A percentile compares a stretch with the other conserved stretches of the same genome.
Conservation (phyloP, 1,139 yeast species). For the Candida buenavistaensis region DNA sequence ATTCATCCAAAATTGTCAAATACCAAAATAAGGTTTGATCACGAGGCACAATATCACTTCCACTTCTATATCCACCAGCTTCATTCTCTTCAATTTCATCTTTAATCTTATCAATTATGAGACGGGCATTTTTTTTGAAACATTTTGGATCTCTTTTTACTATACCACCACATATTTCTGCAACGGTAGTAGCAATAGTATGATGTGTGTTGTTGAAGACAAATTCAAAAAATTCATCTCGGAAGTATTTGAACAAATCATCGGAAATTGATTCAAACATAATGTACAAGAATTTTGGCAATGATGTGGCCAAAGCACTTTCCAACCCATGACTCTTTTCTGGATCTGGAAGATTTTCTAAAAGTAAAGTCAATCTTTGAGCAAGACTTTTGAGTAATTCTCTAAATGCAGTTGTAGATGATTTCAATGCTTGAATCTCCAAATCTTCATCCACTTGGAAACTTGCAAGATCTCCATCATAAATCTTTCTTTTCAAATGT, state of each 20-base stretch:
- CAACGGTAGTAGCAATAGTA: slow-evolving; percentile 66
- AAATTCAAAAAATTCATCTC: slow-evolving; percentile 56
- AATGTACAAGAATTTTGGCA: slow-evolving; percentile 68
- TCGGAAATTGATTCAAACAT: slow-evolving; percentile 72
- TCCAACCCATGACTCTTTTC: slow-evolving; percentile 47
- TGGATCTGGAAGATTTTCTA: slow-evolving; percentile 78
- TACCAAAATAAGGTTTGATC: slow-evolving; percentile 81
- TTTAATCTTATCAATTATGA: slow-evolving; percentile 53
- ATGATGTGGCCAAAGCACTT: slow-evolving; percentile 51
- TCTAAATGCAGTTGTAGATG: slow-evolving; percentile 74
- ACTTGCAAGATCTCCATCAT: slow-evolving; percentile 14
- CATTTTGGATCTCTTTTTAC: slow-evolving; percentile 59
- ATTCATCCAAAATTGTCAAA: slow-evolving; percentile 67
- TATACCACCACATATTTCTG: slow-evolving; percentile 68
- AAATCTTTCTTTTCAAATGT: slow-evolving; percentile 41
- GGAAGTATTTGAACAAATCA: slow-evolving; percentile 53
- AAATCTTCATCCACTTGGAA: slow-evolving; percentile 40
- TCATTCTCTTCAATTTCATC: slow-evolving; percentile 79
- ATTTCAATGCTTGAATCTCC: slow-evolving; percentile 59
- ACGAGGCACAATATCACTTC: slow-evolving; percentile 67
- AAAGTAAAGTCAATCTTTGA: slow-evolving; percentile 59
- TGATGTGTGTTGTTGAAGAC: slow-evolving; percentile 61
- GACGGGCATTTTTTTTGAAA: slow-evolving; percentile 45
- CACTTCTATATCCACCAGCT: slow-evolving; percentile 77
- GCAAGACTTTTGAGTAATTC: slow-evolving; percentile 59